A percentile compares a stretch with the other conserved stretches of the same genome.
Conservation (phyloP, 192 early-diverging fungal species). For the Entomortierella chlamydospora region DNA sequence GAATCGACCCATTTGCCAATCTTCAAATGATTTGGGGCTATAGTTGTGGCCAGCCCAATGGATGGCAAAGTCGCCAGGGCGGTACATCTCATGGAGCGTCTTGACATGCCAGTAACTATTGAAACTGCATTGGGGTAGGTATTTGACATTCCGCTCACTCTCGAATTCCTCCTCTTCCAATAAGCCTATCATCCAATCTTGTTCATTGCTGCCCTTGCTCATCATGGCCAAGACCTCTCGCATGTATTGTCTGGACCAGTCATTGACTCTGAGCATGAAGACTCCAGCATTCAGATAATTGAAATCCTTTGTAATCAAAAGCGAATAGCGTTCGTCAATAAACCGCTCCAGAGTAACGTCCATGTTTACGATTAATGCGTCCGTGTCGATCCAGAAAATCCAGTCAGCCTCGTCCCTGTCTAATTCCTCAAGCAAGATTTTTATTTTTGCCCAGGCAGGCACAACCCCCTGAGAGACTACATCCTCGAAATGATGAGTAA, state of each 20-base stretch:
- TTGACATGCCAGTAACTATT: conserved; percentile 35
- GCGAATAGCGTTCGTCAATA: conserved; percentile 45
- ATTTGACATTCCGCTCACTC: conserved; percentile 11
- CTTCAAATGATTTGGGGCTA: background rate
- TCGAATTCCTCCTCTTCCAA: conserved; percentile 8
- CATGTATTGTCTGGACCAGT: conserved; percentile 57
- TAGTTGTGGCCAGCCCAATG: conserved; percentile 35
- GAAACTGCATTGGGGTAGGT: conserved; percentile 32
- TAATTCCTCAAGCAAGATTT: conserved; percentile 26
- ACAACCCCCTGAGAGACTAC: background rate
- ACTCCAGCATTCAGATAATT: conserved; percentile 64
- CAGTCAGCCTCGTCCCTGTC: conserved; percentile 53
- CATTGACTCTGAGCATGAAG: conserved; percentile 62
- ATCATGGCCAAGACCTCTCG: conserved; percentile 34
- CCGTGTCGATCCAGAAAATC: conserved; percentile 69
- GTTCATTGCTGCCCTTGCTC: conserved; percentile 7
- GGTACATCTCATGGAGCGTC: conserved; percentile 14
- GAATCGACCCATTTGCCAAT: conserved; percentile 1
- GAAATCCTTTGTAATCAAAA: conserved; percentile 22
- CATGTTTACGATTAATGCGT: conserved; percentile 63
- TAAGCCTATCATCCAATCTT: conserved; percentile 29
- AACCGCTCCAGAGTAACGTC: conserved; percentile 53
- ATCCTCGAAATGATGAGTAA: conserved; percentile 23
- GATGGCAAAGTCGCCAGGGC: conserved; percentile 28
- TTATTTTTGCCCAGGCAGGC: conserved; percentile 24